A percentile compares a stretch with the other conserved stretches of the same genome.
Evolutionary conservation across 129 eudicot species (phyloP).

Genomic region (Arctium lappa): DNA sequence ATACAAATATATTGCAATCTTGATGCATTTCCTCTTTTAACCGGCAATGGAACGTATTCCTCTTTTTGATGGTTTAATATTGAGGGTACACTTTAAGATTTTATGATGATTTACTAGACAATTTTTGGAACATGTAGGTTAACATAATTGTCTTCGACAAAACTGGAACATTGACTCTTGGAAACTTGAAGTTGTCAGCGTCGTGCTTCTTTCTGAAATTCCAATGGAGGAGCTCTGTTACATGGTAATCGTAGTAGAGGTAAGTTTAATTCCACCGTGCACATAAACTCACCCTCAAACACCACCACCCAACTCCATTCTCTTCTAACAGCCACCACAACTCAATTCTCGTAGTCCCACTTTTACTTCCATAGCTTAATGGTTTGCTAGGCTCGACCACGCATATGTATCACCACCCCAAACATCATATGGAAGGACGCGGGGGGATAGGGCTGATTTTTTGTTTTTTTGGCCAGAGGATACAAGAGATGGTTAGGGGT

Average conservation of each 20-base stretch:
- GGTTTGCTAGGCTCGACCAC: too few relatives aligned
- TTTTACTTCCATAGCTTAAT: too few relatives aligned
- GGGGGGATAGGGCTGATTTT: too few relatives aligned
- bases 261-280: not conserved
- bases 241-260: conserved; percentile 36
- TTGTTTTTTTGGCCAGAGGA: too few relatives aligned
- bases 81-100: not conserved
- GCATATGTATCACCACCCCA: too few relatives aligned
- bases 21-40: not conserved
- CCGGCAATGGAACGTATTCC: not conserved
- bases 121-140: conserved; percentile 22
- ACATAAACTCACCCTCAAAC: too few relatives aligned
- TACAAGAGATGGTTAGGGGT: too few relatives aligned
- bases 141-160: conserved; percentile 39
- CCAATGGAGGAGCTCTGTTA: conserved; percentile 33
- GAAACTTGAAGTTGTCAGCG: conserved; percentile 34
- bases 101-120: not conserved
- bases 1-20: not conserved
- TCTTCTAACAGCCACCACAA: too few relatives aligned
- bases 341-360: too few relatives aligned
- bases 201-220: conserved; percentile 25
- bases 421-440: too few relatives aligned
- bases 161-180: conserved; percentile 43
- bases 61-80: not conserved
- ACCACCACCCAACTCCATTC: too few relatives aligned